Evolutionary conservation across 1,284 basidiomycete species (phyloP), one percentile per base, ranked within the genome.

Genomic region (Boletellus deceptivus): DNA sequence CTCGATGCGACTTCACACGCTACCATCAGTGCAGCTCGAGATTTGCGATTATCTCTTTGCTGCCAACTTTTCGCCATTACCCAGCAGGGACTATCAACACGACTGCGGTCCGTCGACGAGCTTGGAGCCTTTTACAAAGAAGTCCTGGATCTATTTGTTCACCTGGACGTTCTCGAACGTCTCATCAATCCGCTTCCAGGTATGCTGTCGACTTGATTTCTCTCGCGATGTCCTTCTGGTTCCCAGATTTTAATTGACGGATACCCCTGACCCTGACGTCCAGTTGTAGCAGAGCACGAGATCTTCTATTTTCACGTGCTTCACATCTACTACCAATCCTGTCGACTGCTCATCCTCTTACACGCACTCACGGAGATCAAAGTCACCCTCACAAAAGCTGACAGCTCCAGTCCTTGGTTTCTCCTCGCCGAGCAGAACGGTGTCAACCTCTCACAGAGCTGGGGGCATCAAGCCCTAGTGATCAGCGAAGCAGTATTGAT

Each of bases 211-310:
- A 8, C 49, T 45, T 45, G 16, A 45, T 43, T 6, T 49, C 8
- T 25, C 25, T 36, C 16, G 7, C 17, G 38, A 29, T 11, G 29
- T 27, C 41, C 13, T 36, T 36, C 46, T 33, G 13, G 41, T 48
- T 34, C 39, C 47, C 45, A 35, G 37, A 40, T n/a, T 43, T 39
- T 29, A 7, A 31, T 36, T 8, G 43, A 48, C 25, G 47, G 47
- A 46, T 52, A 54, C 41, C 49, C 61, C 61, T 59, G 61, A 63
- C 60, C 59, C 67, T 58, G 43, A 73, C 55, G 38, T 46, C 27
- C 51, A 76, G 73, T 74, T 50, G 55, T 73, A 43, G 63, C 64
- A 59, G 70, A 71, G 52, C 56, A 69, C 46, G 75, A 78, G 42
- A 55, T 55, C 18, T 74, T 75, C 49, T 67, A 75, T 51, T 71